Conservation (phyloP, 2,329 filamentous ascomycete genomes). For the Epichloe baconii region DNA sequence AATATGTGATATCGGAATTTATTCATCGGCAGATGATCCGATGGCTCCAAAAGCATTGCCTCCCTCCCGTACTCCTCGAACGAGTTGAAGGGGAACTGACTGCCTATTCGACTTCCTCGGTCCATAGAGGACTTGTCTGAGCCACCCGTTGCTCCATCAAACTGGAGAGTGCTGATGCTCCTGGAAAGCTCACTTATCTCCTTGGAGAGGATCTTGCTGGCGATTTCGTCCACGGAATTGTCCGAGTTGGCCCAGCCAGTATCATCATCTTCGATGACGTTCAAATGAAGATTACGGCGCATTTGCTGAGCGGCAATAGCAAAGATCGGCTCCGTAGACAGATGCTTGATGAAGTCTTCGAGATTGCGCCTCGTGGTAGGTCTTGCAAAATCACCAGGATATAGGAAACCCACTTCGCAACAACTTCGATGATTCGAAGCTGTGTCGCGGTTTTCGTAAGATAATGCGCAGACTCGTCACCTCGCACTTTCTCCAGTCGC, state of each 20-base stretch:
- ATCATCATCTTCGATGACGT: slow-evolving; percentile 76
- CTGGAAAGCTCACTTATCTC: slow-evolving; percentile 26
- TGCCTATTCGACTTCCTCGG: slow-evolving; percentile 24
- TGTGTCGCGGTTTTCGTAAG: slow-evolving; percentile 71
- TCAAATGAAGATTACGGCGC: slow-evolving; percentile 57
- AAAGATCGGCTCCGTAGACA: slow-evolving; percentile 72
- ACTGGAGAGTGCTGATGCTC: slow-evolving; percentile 34
- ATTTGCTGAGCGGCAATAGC: slow-evolving; percentile 79
- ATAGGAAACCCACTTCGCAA: slow-evolving; percentile 84
- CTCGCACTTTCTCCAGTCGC: slow-evolving; percentile 57
- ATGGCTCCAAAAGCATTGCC: slow-evolving; percentile 58
- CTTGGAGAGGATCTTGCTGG: slow-evolving; percentile 22
- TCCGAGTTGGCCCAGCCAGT: slow-evolving; percentile 84
- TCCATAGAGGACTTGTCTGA: slow-evolving; percentile 30
- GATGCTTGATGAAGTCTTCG: slow-evolving; percentile 58
- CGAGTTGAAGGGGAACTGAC: slow-evolving; percentile 46
- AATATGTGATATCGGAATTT: slow-evolving; percentile 85
- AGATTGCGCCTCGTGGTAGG: slow-evolving; percentile 58
- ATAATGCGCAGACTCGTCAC: slow-evolving; percentile 52
- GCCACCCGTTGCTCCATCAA: slow-evolving; percentile 34
- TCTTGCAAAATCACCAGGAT: slow-evolving; percentile 86
- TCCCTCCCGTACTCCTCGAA: slow-evolving; percentile 73
- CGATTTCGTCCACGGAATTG: slow-evolving; percentile 27
- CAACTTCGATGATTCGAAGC: slow-evolving; percentile 66
- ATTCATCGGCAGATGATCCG: slow-evolving; percentile 54